Evolutionary conservation across 768 basidiomycete species (phyloP).

Genomic region (Russula lepida): DNA sequence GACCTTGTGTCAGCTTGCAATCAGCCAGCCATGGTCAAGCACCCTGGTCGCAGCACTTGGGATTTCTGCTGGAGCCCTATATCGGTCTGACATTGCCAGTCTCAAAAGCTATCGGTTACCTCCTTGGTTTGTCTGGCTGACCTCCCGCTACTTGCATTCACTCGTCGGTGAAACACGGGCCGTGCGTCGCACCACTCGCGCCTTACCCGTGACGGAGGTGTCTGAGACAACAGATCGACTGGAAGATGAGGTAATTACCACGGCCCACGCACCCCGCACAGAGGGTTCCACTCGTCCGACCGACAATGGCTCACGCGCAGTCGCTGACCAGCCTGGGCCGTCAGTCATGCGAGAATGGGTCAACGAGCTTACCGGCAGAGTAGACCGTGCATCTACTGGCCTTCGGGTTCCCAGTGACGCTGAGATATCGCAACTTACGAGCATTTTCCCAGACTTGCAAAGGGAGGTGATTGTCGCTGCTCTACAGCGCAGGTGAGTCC

Average conservation of each 20-base stretch:
- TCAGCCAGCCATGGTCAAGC: conserved; percentile 62
- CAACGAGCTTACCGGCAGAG: conserved; percentile 63
- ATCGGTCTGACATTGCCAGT: conserved; percentile 73
- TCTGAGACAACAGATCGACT: conserved; percentile 21
- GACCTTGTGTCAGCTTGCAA: conserved; percentile 44
- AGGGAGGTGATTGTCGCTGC: conserved; percentile 68
- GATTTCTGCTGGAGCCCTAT: conserved; percentile 62
- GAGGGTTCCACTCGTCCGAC: conserved; percentile 13
- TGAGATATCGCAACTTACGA: conserved; percentile 65
- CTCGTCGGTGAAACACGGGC: conserved; percentile 59
- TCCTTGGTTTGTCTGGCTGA: conserved; percentile 44
- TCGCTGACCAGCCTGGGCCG: conserved; percentile 8
- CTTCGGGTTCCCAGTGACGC: conserved; percentile 64
- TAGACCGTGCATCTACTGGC: conserved; percentile 44
- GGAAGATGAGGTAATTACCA: conserved; percentile 58
- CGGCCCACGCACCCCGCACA: conserved; percentile 37
- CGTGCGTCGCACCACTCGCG: conserved; percentile 43
- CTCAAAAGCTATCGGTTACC: conserved; percentile 78
- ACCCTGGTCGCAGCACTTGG: conserved; percentile 54
- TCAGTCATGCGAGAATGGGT: conserved; percentile 75
- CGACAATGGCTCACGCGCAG: conserved; percentile 4
- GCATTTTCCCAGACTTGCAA: conserved; percentile 78
- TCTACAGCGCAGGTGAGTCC: conserved; percentile 68
- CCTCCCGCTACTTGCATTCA: conserved; percentile 51
- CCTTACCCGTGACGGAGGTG: conserved; percentile 4